Evolutionary conservation across 1,139 yeast genomes (phyloP), one percentile per base, ranked within the genome.

Genomic region (Kazachstania sp.): DNA sequence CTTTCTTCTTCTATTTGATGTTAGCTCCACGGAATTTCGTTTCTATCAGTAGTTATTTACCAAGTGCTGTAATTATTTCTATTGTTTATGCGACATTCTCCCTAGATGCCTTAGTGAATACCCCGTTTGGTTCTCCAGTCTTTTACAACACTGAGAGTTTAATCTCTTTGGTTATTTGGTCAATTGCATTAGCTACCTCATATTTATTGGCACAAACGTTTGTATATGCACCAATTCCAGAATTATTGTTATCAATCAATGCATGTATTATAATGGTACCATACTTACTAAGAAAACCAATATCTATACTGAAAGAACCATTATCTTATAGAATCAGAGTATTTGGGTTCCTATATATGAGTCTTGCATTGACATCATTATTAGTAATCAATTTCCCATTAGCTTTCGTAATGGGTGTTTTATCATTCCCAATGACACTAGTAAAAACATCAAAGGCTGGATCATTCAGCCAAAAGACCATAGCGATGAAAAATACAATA

Each of bases 11-110:
- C 62, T 94, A 90, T 68, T 73, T 92, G 58, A 68, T 94, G 68
- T 68, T 94, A 49, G 78, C 90, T 0, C 94, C 97, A 12, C 71
- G 74, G 50, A 68, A 76, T 51, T 94, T 94, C 69, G 95, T 92
- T 15, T 86, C 96, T 3, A 90, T 94, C 56, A 97, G 96, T 2
- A 87, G 95, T 18, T 94, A 90, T 61, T 71, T 94, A 45, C 98
- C 97, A 1, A 74, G 94, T 2, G 95, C 95, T 0, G 81, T 84
- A 44, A 69, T 86, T 26, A 68, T 85, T 8, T 85, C 95, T 1
- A 75, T 78, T 9, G 69, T 88, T 4, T 90, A 78, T 70, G 81
- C 88, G 0, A 55, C 88, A 36, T 79, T 87, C 58, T 77, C 96
- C 0, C 67, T 86, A 40, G 78, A 84, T 55, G 68, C 79, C 15